Evolutionary conservation across 108 stramenopile species (phyloP).

Genomic region (Nitzschia sp.): DNA sequence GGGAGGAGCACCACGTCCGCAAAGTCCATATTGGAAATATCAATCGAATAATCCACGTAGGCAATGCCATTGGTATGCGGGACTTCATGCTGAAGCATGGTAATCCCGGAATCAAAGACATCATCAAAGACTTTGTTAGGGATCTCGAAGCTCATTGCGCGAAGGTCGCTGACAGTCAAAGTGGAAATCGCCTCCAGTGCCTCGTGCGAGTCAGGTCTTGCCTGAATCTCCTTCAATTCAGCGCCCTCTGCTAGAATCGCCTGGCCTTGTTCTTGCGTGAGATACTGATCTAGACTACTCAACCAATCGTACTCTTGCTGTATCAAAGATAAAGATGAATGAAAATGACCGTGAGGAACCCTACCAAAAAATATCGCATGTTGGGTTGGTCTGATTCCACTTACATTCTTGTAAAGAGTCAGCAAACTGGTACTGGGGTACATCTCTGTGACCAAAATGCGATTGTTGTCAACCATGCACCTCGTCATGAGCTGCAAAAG

Average conservation of each 20-base stretch:
- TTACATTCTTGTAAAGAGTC: conserved; percentile 6
- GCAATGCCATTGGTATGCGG: conserved; percentile 74
- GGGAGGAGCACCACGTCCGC: conserved; percentile 78
- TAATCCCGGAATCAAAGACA: conserved; percentile 57
- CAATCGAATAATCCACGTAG: conserved; percentile 85
- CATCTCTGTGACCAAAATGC: conserved; percentile 71
- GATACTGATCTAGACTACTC: conserved; percentile 32
- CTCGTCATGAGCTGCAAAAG: conserved; percentile 69
- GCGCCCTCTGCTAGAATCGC: conserved; percentile 60
- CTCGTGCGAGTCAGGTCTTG: conserved; percentile 71
- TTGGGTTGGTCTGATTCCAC: not conserved
- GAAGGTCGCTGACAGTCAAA: conserved; percentile 57
- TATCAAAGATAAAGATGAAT: conserved; percentile 1
- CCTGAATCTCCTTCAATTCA: conserved; percentile 71
- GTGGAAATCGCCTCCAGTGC: conserved; percentile 76
- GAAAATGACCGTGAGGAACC: not conserved
- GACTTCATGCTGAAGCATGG: conserved; percentile 65
- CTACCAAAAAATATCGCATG: not conserved
- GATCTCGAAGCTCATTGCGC: conserved; percentile 56
- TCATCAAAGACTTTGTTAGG: conserved; percentile 57
- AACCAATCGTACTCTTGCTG: conserved; percentile 45
- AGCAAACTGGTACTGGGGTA: conserved; percentile 64
- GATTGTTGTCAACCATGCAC: conserved; percentile 76
- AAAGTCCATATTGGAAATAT: conserved; percentile 74
- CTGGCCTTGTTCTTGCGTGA: conserved; percentile 49